Percentiles rank a stretch among this genome's conserved stretches.
Conservation (phyloP, 495 filamentous ascomycete genomes). For the Aspergillus funiculosus region DNA sequence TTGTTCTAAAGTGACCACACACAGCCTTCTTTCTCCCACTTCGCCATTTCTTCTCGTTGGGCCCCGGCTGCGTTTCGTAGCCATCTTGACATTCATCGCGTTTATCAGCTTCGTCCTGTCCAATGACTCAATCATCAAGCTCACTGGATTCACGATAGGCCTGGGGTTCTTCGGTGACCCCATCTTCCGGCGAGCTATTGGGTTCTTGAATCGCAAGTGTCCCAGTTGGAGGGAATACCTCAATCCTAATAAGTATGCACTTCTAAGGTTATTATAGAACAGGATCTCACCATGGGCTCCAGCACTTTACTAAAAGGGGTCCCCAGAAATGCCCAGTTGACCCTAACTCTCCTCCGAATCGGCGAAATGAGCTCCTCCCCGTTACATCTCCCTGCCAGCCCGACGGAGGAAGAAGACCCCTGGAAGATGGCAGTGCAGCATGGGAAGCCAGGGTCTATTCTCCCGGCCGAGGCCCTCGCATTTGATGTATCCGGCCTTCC, state of each 20-base stretch:
- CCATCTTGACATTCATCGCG: slow-evolving; percentile 52
- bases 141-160: slow-evolving; percentile 55
- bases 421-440: neutral
- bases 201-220: slow-evolving; percentile 57
- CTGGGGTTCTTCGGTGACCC: slow-evolving; percentile 79
- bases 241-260: slow-evolving; percentile 56
- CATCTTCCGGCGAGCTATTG: slow-evolving; percentile 53
- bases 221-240: slow-evolving; percentile 75
- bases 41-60: slow-evolving; percentile 62
- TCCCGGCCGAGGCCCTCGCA: neutral
- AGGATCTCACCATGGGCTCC: slow-evolving; percentile 39
- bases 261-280: neutral
- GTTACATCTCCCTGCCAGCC: neutral
- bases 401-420: neutral
- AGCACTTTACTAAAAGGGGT: slow-evolving; percentile 65
- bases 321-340: slow-evolving; percentile 82
- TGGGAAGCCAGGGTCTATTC: neutral
- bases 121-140: slow-evolving; percentile 67
- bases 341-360: slow-evolving; percentile 75
- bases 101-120: slow-evolving; percentile 54
- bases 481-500: neutral
- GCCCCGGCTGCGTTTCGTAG: slow-evolving; percentile 58
- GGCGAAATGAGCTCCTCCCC: slow-evolving; percentile 64
- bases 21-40: slow-evolving; percentile 68
- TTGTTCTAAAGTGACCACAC: neutral